These are phyloP conservation scores for Trichoderma virens DNA, from an alignment of 495 filamentous ascomycete genomes.

Conservation along the genomic window DNA sequence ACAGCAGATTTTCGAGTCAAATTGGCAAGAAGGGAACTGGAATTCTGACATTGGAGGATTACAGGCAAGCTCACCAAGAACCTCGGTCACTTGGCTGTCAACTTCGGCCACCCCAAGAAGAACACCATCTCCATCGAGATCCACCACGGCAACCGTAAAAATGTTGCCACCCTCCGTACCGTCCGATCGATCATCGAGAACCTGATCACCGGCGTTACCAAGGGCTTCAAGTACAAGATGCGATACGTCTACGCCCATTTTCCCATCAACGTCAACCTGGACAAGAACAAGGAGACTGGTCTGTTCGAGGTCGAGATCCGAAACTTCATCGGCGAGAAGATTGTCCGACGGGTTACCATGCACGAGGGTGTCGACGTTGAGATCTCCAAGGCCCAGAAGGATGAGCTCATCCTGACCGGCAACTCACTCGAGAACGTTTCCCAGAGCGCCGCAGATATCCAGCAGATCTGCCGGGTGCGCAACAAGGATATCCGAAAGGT, in stretches of 20 bases:
- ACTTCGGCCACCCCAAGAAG: slow-evolving; percentile 77
- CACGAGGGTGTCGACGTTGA: slow-evolving; percentile 83
- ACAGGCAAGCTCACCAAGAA: slow-evolving; percentile 90
- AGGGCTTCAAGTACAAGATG: slow-evolving; percentile 99
- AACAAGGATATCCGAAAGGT: slow-evolving; percentile 99
- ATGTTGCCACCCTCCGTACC: slow-evolving; percentile 93
- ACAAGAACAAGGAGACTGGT: slow-evolving; percentile 90
- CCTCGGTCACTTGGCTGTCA: slow-evolving; percentile 90
- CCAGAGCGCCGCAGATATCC: slow-evolving; percentile 96
- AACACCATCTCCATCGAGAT: slow-evolving; percentile 88
- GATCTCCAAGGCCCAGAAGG: slow-evolving; percentile 86
- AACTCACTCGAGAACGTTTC: slow-evolving; percentile 96
- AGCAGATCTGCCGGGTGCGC: slow-evolving; percentile 96
- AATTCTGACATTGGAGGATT: slow-evolving; percentile 17
- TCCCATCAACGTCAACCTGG: slow-evolving; percentile 99
- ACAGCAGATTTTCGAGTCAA: background rate
- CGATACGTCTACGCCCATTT: slow-evolving; percentile 99
- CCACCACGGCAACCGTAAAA: slow-evolving; percentile 96
- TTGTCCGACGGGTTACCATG: slow-evolving; percentile 84
- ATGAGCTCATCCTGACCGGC: slow-evolving; percentile 85
- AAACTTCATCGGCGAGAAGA: slow-evolving; percentile 99
- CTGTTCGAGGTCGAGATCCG: slow-evolving; percentile 90
- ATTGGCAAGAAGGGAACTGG: slow-evolving; percentile 14
- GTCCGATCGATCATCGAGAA: slow-evolving; percentile 97
- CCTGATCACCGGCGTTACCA: slow-evolving; percentile 94